A percentile compares a stretch with the other conserved stretches of the same genome.
phyloP scores from a whole-genome alignment of 108 stramenopile species.

The Mayamaea pseudoterrestris region DNA sequence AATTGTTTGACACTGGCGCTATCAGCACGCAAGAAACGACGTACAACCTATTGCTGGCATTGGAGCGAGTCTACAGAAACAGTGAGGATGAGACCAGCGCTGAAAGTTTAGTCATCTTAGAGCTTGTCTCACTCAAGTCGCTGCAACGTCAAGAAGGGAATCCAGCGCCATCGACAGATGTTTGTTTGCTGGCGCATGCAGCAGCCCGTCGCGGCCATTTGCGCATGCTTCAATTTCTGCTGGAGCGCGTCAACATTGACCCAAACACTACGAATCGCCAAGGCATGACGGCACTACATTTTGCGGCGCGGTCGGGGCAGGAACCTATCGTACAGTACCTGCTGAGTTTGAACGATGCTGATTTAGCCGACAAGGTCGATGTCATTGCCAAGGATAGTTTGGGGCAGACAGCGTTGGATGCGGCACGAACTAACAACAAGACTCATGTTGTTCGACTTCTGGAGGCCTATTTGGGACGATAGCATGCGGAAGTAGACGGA shows the following conservation, averaged over 20 bases:
- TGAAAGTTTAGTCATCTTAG: not conserved
- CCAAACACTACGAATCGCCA: slow-evolving; percentile 38
- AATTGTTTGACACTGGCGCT: no score
- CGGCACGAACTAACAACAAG: slow-evolving; percentile 49
- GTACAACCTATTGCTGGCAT: no score
- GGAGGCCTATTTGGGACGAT: no score
- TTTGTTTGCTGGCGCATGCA: slow-evolving; percentile 11
- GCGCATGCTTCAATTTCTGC: slow-evolving; percentile 22
- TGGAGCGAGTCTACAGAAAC: not conserved
- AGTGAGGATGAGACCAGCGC: not conserved
- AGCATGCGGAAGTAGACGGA: no score
- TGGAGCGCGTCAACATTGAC: slow-evolving; percentile 17
- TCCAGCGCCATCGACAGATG: not conserved
- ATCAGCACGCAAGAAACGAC: no score
- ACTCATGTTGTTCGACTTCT: slow-evolving; percentile 30
- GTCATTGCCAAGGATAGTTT: slow-evolving; percentile 24
- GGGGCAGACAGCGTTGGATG: slow-evolving; percentile 53
- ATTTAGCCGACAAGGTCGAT: no score
- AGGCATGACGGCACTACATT: slow-evolving; percentile 62
- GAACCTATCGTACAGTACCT: slow-evolving; percentile 29
- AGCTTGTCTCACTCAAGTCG: not conserved
- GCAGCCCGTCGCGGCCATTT: slow-evolving; percentile 32
- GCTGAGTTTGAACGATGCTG: slow-evolving; percentile 6
- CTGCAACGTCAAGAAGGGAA: not conserved
- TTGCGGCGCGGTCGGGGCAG: slow-evolving; percentile 58